Conservation (phyloP, 192 early-diverging fungal genomes). For the Chytriomyces confervae region DNA sequence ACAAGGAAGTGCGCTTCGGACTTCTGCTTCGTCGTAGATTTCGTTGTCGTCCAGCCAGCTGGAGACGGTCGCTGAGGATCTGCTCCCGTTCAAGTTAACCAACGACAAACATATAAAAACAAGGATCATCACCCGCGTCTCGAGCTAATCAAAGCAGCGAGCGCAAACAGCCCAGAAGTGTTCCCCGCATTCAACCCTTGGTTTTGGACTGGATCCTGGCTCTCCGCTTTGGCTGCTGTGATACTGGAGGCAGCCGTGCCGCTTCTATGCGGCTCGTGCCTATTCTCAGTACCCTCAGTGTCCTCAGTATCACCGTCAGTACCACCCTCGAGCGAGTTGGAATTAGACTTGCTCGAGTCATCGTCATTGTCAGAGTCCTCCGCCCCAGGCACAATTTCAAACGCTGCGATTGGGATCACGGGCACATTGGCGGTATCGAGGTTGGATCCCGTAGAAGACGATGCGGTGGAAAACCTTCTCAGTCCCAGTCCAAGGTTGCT, state of each 20-base stretch:
- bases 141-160: not conserved
- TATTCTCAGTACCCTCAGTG: too few relatives aligned
- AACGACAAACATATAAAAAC: not conserved
- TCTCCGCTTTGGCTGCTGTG: too few relatives aligned
- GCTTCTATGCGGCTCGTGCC: too few relatives aligned
- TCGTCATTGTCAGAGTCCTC: conserved; percentile 5
- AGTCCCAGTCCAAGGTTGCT: too few relatives aligned
- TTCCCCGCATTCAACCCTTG: too few relatives aligned
- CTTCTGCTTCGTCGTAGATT: conserved; percentile 35
- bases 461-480: too few relatives aligned
- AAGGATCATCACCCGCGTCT: conserved; percentile 5
- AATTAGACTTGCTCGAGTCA: too few relatives aligned
- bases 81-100: not conserved
- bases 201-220: too few relatives aligned
- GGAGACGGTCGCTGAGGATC: conserved; percentile 19
- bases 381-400: conserved; percentile 24
- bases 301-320: too few relatives aligned
- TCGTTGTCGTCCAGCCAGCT: conserved; percentile 28
- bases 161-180: not conserved
- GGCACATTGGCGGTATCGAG: not conserved
- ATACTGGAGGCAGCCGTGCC: too few relatives aligned
- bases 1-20: conserved; percentile 25
- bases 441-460: too few relatives aligned
- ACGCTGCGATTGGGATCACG: conserved; percentile 16
- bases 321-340: too few relatives aligned